Evolutionary conservation across 23 red algal genomes (phyloP), one percentile per base, ranked within the genome.

Genomic region (Gracilaria gracilis): DNA sequence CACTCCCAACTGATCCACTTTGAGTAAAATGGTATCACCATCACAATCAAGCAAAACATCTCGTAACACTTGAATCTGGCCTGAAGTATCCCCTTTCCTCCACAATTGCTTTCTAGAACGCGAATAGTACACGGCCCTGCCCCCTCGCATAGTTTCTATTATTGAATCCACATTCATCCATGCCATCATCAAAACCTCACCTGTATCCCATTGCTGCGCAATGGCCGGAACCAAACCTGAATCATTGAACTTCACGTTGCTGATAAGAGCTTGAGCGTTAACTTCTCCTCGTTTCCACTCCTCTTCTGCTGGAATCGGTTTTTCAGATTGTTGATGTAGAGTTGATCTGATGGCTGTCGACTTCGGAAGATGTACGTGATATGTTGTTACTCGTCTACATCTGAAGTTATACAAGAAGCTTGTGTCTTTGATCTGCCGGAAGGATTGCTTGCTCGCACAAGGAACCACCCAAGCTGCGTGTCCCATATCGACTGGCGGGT

Each of bases 1-100:
- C 28, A 96, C 97, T 24, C 97, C 97, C 40, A 90, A 66, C 79
- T 99, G 97, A 33, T 96, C 85, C 21, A 99, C 97, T 27, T 94
- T 88, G 23, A 99, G 67, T 55, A 99, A 57, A 25, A 99, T 67
- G 4, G 97, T 87, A 76, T 99, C 97, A 16, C 84, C 94, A 75
- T 99, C 97, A 80, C 97, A 99, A 35, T 99, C 97, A 13, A 99
- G 64, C 31, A 79, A n/a, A 35, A 99, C 32, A 25, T 94, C 97
- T 40, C 62, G 67, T 29, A 99, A 24, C 50, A 53, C 40, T 77
- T 99, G 97, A 35, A 92, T 83, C 61, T 99, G 97, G 58, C 97
- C 97, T 34, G 97, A 99, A 33, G 93, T 88, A 44, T 99, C 97
- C 1, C 97, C 97, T 62, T 99, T 99, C 11, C 97, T 53, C 97